Base-by-base conservation (phyloP, 495 filamentous ascomycete genomes). In the Talaromyces borbonicus region DNA sequence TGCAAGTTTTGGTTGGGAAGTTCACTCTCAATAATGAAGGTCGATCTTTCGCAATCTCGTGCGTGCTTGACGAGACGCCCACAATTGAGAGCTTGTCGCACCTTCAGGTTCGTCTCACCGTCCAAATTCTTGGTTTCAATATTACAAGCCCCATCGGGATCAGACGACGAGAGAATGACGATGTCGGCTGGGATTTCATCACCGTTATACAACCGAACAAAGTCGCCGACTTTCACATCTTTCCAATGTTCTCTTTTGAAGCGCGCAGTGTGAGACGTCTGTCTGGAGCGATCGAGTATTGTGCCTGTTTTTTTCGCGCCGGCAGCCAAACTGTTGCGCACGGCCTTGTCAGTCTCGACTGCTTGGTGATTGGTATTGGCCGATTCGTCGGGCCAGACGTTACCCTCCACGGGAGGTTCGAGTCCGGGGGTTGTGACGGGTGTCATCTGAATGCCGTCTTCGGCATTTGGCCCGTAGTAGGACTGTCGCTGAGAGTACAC, bases 91-190 rank as follows among this genome's bases (percentile, higher is more conserved):
- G 93, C 90, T 49, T 90, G 85, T 18, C 93, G 83, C 43, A 97
- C 87, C 62, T 99, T 99, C 43, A 99, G 68, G 54, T 99, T 99
- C 0, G 93, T 99, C 62, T 99, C 93, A 15, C 93, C 93, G 56
- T 99, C 93, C 61, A 99, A 65, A 56, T 93, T 95, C 71, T 95
- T 99, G 2, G 93, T 99, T 65, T 99, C 93, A 18, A 97, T 83
- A 53, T 97, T 97, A 61, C 93, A 99, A 26, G 89, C 84, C 29
- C 93, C 93, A 56, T 99, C 93, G 3, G 79, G 75, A 55, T 96
- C 92, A 2, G 92, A 96, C 8, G 93, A 96, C 9, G 92, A 87
- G n/a, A 99, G 69, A 43, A 99, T 86, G 40, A 97, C 83, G 35
- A 97, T 73, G 65, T 99, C 93, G 30, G 93, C 90, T 2, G 93